These are phyloP conservation scores for Porphyra umbilicalis DNA, from an alignment of 31 red algal genomes.

Conservation along the genomic window DNA sequence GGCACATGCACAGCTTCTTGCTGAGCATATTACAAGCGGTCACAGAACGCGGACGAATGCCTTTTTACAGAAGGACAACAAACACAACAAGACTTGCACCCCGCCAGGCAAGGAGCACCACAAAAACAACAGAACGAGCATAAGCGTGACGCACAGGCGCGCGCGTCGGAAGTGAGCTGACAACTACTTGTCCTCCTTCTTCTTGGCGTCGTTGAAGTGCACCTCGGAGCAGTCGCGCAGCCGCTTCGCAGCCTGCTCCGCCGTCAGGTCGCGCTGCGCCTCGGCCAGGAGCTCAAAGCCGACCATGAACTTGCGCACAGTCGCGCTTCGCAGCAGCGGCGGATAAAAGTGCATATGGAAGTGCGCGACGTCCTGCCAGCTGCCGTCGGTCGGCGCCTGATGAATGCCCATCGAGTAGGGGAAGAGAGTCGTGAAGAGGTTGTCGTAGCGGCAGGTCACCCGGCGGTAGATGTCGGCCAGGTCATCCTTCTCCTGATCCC, in stretches of 20 bases:
- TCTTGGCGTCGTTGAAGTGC: slow-evolving; percentile 67
- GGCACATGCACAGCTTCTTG: too few relatives aligned
- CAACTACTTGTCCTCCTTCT: background rate
- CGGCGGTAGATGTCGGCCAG: slow-evolving; percentile 90
- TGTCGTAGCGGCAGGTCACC: slow-evolving; percentile 89
- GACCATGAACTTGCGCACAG: slow-evolving; percentile 98
- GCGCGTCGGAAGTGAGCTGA: background rate
- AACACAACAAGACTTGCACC: background rate
- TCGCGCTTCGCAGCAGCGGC: slow-evolving; percentile 84
- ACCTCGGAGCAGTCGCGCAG: slow-evolving; percentile 64
- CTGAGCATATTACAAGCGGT: background rate
- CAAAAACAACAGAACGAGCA: too few relatives aligned
- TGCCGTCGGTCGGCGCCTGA: slow-evolving; percentile 61
- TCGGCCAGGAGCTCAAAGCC: slow-evolving; percentile 98
- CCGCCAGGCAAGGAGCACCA: background rate
- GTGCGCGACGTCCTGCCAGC: slow-evolving; percentile 16
- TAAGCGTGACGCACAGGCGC: too few relatives aligned
- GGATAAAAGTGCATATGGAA: slow-evolving; percentile 98
- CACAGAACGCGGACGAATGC: background rate
- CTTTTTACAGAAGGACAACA: background rate
- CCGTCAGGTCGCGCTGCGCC: slow-evolving; percentile 88
- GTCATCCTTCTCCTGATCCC: slow-evolving; percentile 36
- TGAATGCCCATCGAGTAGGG: slow-evolving; percentile 97
- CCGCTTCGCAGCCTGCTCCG: slow-evolving; percentile 87
- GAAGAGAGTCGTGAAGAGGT: slow-evolving; percentile 89